Evolutionary conservation across 202 grass and related monocot species (phyloP).

Genomic region (Digitaria exilis): DNA sequence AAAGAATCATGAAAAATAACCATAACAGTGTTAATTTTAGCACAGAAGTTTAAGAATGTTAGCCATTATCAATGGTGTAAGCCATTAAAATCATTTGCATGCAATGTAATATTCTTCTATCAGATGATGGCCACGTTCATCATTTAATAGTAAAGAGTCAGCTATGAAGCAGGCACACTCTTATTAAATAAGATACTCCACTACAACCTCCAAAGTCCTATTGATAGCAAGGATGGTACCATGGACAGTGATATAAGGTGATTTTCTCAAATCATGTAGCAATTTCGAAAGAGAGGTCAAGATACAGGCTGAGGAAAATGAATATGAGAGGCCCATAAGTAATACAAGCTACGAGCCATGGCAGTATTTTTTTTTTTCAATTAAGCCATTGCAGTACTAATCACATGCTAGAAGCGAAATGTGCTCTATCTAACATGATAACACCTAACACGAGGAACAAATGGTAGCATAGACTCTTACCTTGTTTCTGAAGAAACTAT

Average conservation of each 20-base stretch:
- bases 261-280: too few species aligned
- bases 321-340: neutral
- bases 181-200: neutral
- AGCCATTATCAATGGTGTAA: slow-evolving; percentile 7
- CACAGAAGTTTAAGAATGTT: neutral
- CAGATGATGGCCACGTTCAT: neutral
- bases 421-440: neutral
- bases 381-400: neutral
- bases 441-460: neutral
- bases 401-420: neutral
- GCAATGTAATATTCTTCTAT: neutral
- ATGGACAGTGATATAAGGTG: slow-evolving; percentile 7
- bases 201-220: neutral
- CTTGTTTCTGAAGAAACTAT: neutral
- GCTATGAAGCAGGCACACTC: slow-evolving; percentile 4
- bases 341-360: neutral
- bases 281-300: too few species aligned
- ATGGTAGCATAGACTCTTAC: slow-evolving; percentile 8
- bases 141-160: neutral
- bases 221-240: neutral
- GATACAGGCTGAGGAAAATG: neutral
- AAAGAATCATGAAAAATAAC: neutral
- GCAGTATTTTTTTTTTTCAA: neutral
- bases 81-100: slow-evolving; percentile 7
- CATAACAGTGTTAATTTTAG: neutral